These are phyloP conservation scores for Toxicodendron radicans DNA, from an alignment of 345 rosid genomes.

Conservation along the genomic window DNA sequence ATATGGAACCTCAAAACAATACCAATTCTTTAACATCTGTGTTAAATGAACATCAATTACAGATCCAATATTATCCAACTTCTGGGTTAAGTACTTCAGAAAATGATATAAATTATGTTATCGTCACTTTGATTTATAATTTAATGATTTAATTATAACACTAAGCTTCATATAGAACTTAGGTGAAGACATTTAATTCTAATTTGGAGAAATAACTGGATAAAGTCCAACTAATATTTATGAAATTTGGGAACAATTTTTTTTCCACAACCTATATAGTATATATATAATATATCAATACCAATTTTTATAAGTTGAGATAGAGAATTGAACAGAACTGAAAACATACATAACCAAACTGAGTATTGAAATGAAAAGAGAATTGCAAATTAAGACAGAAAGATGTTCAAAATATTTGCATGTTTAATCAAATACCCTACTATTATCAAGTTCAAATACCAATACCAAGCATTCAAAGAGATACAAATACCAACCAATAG, in stretches of 20 bases:
- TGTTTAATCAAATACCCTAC: neutral
- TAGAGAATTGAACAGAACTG: neutral
- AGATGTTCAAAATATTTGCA: neutral
- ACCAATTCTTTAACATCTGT: neutral
- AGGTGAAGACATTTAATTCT: no score
- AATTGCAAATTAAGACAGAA: neutral
- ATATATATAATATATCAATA: no score
- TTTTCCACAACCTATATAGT: no score
- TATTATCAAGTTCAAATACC: neutral
- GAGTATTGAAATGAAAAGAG: neutral
- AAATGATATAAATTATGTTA: neutral
- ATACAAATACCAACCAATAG: constrained; percentile 12
- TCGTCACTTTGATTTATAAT: neutral
- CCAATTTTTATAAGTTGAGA: neutral
- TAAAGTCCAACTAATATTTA: no score
- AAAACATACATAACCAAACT: neutral
- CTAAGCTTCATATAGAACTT: neutral
- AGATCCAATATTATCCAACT: neutral
- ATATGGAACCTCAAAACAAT: neutral
- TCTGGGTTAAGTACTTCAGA: neutral
- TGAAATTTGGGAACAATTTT: no score
- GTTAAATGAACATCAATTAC: neutral
- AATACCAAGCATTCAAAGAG: neutral
- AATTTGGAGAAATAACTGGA: no score
- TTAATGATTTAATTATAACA: neutral